Evolutionary conservation across 2,329 filamentous ascomycete genomes (phyloP).

Genomic region (Hypomyces rosellus): DNA sequence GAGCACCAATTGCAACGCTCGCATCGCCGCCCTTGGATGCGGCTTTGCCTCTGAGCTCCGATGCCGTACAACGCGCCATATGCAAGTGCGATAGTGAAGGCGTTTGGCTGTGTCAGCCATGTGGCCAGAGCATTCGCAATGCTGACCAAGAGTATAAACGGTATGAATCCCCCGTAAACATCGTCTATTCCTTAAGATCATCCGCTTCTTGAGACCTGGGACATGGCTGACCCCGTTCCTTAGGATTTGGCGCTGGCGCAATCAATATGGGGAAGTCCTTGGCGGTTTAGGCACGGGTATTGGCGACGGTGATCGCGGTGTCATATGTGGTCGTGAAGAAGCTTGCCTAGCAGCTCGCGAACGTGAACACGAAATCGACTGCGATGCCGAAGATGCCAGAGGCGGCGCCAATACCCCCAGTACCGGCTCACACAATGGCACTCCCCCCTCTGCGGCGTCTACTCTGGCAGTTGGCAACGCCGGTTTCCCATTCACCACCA

Average conservation of each 20-base stretch:
- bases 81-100: conserved; percentile 49
- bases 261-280: conserved; percentile 73
- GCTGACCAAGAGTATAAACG: conserved; percentile 54
- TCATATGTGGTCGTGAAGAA: conserved; percentile 76
- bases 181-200: too few relatives aligned
- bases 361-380: conserved; percentile 79
- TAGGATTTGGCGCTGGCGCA: conserved; percentile 84
- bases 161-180: conserved; percentile 30
- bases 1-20: conserved; percentile 58
- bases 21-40: conserved; percentile 39
- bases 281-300: conserved; percentile 79
- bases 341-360: conserved; percentile 69
- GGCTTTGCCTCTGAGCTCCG: conserved; percentile 42
- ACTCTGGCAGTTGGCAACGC: conserved; percentile 11
- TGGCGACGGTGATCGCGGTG: conserved; percentile 80
- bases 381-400: conserved; percentile 68
- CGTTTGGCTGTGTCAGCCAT: conserved; percentile 82
- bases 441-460: conserved; percentile 14
- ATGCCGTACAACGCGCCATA: conserved; percentile 50
- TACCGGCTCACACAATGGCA: conserved; percentile 11
- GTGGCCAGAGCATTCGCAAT: conserved; percentile 63
- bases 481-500: conserved; percentile 10
- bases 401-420: conserved; percentile 27
- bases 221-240: conserved; percentile 1
- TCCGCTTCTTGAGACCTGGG: background rate